These are phyloP conservation scores for Conoideocrella luteorostrata DNA, from an alignment of 2,329 filamentous ascomycete species.

Conservation along the genomic window DNA sequence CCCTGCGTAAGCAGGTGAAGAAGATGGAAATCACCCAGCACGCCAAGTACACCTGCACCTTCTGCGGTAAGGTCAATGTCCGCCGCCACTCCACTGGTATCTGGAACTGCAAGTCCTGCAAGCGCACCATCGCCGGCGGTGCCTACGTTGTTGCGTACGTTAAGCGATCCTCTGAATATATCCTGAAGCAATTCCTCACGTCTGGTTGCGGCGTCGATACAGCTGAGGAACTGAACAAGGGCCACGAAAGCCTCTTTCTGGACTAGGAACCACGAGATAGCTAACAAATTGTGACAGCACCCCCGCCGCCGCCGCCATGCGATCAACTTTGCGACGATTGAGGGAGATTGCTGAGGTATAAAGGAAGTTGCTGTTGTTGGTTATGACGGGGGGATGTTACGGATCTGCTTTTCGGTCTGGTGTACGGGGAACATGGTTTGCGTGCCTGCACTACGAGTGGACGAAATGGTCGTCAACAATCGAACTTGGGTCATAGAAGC, in stretches of 20 bases:
- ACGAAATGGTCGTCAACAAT: constrained; percentile 34
- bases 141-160: constrained; percentile 97
- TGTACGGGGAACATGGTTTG: constrained; percentile 38
- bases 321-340: constrained; percentile 94
- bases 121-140: constrained; percentile 69
- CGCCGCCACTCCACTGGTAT: constrained; percentile 88
- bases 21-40: constrained; percentile 99
- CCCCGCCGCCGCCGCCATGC: constrained; percentile 85
- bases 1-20: constrained; percentile 93
- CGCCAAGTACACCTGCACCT: constrained; percentile 94
- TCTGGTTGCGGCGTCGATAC: no score
- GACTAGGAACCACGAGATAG: not conserved
- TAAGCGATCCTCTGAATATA: no score
- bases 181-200: no score
- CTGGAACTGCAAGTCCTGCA: constrained; percentile 95
- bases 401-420: constrained; percentile 41
- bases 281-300: constrained; percentile 50
- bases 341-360: constrained; percentile 96
- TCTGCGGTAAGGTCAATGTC: constrained; percentile 96
- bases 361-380: constrained; percentile 26
- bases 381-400: constrained; percentile 23
- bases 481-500: constrained; percentile 34
- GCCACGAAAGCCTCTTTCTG: not conserved
- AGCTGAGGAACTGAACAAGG: no score
- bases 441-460: constrained; percentile 37